Evolutionary conservation across 1,139 yeast species (phyloP), one percentile per base, ranked within the genome.

Genomic region (Suhomyces bribrorum): DNA sequence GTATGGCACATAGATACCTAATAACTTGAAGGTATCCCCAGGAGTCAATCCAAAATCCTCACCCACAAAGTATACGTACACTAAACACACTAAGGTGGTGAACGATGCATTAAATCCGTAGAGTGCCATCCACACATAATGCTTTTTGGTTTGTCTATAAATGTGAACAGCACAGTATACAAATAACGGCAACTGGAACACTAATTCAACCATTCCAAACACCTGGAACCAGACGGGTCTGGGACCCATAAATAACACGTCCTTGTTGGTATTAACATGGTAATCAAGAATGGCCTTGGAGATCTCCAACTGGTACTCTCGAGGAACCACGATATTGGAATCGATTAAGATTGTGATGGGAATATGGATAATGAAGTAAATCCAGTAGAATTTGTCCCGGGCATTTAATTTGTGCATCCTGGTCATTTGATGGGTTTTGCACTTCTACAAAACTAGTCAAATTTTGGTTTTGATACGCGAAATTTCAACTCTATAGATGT

Each of bases 141-240:
- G 62, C 16, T 59, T 54, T 29, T 59, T 54, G 32, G 53, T 38
- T 9, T 48, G 38, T 7, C 31, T 38, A 13, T 38, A 37, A 34
- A 61, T 47, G 17, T 47, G 45, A 26, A 41, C 42, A 0, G 64
- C 53, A 17, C 62, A 83, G 38, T 66, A 56, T 36, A 83, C 55
- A 59, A 90, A 90, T 22, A 85, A 68, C 0, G 97, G 97, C 36
- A 85, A 61, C 61, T 90, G 97, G 52, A 85, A 74, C 3, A 80
- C 40, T 36, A 89, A 49, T 59, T 90, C 97, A 35, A 87, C 57
- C 51, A 74, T 62, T 1, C 89, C 94, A 59, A 84, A 88, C 26
- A 76, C 63, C 46, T 73, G 65, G 41, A 90, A 72, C 96, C 96
- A 89, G 5, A 61, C 81, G 5, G 86, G 79, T 8, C 61, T 53